These are phyloP conservation scores for Huntiella bhutanensis DNA, from an alignment of 2,329 filamentous ascomycete genomes.

Conservation along the genomic window DNA sequence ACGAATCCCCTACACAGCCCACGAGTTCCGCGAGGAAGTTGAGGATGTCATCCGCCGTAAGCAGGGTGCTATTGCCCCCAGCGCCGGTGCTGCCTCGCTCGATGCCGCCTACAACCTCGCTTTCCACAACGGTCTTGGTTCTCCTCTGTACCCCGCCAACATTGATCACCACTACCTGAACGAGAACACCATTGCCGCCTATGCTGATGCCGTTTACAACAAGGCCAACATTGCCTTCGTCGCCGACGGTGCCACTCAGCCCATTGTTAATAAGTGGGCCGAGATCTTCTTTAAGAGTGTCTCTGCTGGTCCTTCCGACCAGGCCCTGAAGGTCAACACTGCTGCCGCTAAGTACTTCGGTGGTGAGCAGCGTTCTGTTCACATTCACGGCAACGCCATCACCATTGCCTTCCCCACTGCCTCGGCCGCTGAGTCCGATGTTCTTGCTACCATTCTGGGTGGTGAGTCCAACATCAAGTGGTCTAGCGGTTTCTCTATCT, in stretches of 20 bases:
- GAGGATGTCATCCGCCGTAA: slow-evolving; percentile 55
- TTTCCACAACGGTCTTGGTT: slow-evolving; percentile 85
- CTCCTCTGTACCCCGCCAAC: slow-evolving; percentile 52
- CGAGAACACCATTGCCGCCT: slow-evolving; percentile 55
- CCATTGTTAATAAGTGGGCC: slow-evolving; percentile 72
- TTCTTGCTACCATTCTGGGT: slow-evolving; percentile 76
- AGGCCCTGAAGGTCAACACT: slow-evolving; percentile 27
- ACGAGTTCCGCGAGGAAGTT: slow-evolving; percentile 83
- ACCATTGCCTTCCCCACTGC: slow-evolving; percentile 72
- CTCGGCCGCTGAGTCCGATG: slow-evolving; percentile 77
- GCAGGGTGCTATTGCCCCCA: slow-evolving; percentile 52
- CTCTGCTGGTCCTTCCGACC: slow-evolving; percentile 30
- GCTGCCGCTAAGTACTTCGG: slow-evolving; percentile 72
- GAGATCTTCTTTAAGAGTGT: slow-evolving; percentile 74
- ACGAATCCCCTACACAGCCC: slow-evolving; percentile 32
- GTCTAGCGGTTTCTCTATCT: slow-evolving; percentile 78
- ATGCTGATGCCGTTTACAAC: slow-evolving; percentile 60
- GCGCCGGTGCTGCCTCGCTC: slow-evolving; percentile 49
- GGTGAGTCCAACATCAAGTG: slow-evolving; percentile 89
- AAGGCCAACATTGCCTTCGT: slow-evolving; percentile 86
- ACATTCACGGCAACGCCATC: slow-evolving; percentile 58
- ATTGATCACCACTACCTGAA: slow-evolving; percentile 63
- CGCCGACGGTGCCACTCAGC: slow-evolving; percentile 65
- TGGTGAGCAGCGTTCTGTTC: slow-evolving; percentile 78
- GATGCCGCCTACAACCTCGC: slow-evolving; percentile 73